A percentile compares a stretch with the other conserved stretches of the same genome.
Evolutionary conservation across 257 asterid genomes (phyloP).

Genomic region (Forsythia suspensa): DNA sequence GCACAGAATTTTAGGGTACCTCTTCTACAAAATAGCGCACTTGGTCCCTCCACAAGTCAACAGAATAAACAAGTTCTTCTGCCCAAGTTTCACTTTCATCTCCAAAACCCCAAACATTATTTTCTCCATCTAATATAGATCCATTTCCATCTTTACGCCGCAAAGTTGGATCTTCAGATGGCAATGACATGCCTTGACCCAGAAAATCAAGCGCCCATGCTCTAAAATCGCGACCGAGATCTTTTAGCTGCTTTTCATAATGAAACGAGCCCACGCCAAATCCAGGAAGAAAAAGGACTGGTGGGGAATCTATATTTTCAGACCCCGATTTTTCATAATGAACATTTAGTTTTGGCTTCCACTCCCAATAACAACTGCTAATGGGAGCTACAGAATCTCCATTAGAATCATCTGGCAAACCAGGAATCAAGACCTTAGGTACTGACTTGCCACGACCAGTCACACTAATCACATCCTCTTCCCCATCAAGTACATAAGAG

Average conservation of each 20-base stretch:
- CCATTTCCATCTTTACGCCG: slow-evolving; percentile 29
- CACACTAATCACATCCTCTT: slow-evolving; percentile 30
- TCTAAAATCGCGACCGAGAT: slow-evolving; percentile 87
- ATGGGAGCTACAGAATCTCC: slow-evolving; percentile 57
- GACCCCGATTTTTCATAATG: slow-evolving; percentile 81
- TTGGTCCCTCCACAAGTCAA: slow-evolving; percentile 91
- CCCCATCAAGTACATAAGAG: slow-evolving; percentile 55
- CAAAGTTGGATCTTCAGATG: slow-evolving; percentile 75
- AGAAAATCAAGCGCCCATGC: slow-evolving; percentile 80
- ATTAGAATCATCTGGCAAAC: slow-evolving; percentile 59
- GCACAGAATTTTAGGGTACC: slow-evolving; percentile 42
- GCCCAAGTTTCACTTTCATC: slow-evolving; percentile 90
- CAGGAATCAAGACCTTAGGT: slow-evolving; percentile 73
- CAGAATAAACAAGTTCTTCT: slow-evolving; percentile 72
- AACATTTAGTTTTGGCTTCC: slow-evolving; percentile 79
- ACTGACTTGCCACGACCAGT: slow-evolving; percentile 36
- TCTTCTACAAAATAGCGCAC: slow-evolving; percentile 73
- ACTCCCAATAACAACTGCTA: slow-evolving; percentile 74
- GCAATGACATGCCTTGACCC: slow-evolving; percentile 92
- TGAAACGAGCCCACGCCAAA: slow-evolving; percentile 98
- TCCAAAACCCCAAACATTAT: slow-evolving; percentile 81
- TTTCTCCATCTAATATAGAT: slow-evolving; percentile 34
- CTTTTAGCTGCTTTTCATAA: slow-evolving; percentile 82
- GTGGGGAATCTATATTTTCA: slow-evolving; percentile 65
- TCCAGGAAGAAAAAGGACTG: slow-evolving; percentile 90